Evolutionary conservation across 2,329 filamentous ascomycete genomes (phyloP).

Genomic region (Colletotrichum sidae): DNA sequence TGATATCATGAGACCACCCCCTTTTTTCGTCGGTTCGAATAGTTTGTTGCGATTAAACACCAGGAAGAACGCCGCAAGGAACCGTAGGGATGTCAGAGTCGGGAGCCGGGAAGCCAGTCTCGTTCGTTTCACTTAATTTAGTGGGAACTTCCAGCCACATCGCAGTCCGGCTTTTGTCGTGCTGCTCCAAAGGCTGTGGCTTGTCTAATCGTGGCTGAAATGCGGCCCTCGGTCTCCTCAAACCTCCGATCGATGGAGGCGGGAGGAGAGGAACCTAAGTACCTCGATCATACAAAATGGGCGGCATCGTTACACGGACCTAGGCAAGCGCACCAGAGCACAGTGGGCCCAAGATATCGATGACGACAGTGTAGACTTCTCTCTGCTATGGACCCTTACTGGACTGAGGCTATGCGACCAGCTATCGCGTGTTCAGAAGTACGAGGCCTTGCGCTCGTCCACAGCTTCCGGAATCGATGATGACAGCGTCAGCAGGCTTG

Average conservation of each 20-base stretch:
- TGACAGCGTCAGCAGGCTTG: constrained; percentile 10
- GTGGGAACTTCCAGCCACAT: constrained; percentile 3
- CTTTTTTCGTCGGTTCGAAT: constrained; percentile 19
- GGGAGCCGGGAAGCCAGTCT: constrained; percentile 23
- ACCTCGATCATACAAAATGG: constrained; percentile 25
- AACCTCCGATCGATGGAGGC: constrained; percentile 27
- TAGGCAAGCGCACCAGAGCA: background rate
- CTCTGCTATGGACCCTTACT: constrained; percentile 8
- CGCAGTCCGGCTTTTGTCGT: constrained; percentile 9
- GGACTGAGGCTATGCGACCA: constrained; percentile 20
- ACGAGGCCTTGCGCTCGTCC: background rate
- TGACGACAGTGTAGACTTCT: constrained; percentile 34
- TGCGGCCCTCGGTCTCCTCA: constrained; percentile 24
- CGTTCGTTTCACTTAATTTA: constrained; percentile 30
- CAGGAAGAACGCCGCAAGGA: background rate
- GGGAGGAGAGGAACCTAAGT: background rate
- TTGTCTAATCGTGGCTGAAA: constrained; percentile 3
- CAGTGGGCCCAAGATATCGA: constrained; percentile 25
- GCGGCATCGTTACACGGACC: constrained; percentile 18
- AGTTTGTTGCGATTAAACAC: constrained; percentile 20
- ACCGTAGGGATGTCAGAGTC: constrained; percentile 18
- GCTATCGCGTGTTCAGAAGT: constrained; percentile 2
- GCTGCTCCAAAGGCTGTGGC: constrained; percentile 8
- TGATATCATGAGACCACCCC: constrained; percentile 24
- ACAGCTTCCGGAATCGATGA: constrained; percentile 4